A percentile compares a stretch with the other conserved stretches of the same genome.
Conservation (phyloP, 2,329 filamentous ascomycete species). For the Monilinia fructicola region DNA sequence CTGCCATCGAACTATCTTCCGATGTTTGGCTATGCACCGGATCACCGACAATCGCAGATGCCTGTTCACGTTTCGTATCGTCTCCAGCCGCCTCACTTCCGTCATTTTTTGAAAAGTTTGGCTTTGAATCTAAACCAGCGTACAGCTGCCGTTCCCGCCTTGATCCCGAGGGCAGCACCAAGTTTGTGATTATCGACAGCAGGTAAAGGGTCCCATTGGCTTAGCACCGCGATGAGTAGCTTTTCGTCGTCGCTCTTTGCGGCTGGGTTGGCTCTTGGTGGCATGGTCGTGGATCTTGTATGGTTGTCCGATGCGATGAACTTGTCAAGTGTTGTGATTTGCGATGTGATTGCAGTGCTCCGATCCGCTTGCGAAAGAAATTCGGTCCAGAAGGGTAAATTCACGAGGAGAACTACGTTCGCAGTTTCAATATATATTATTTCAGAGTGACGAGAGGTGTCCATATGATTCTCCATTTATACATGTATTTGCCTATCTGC, state of each 20-base stretch:
- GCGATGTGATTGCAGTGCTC: neutral
- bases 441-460: neutral
- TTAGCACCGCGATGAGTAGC: neutral
- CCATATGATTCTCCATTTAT: slow-evolving; percentile 2
- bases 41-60: neutral
- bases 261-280: neutral
- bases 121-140: slow-evolving; percentile 8
- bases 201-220: neutral
- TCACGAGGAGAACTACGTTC: neutral
- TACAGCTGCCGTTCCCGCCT: neutral
- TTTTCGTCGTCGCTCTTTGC: slow-evolving; percentile 1
- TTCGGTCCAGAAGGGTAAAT: too few species aligned
- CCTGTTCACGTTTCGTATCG: neutral
- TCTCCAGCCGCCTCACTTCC: neutral
- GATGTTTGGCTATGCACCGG: too few species aligned
- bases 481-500: neutral
- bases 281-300: neutral
- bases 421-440: neutral
- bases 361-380: neutral
- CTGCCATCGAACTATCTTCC: too few species aligned
- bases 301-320: neutral
- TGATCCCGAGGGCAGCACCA: neutral
- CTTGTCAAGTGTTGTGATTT: neutral
- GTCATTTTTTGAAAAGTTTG: neutral
- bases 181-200: neutral